These are phyloP conservation scores for Carex pumila DNA, from an alignment of 176 grass and related monocot species.

Conservation along the genomic window DNA sequence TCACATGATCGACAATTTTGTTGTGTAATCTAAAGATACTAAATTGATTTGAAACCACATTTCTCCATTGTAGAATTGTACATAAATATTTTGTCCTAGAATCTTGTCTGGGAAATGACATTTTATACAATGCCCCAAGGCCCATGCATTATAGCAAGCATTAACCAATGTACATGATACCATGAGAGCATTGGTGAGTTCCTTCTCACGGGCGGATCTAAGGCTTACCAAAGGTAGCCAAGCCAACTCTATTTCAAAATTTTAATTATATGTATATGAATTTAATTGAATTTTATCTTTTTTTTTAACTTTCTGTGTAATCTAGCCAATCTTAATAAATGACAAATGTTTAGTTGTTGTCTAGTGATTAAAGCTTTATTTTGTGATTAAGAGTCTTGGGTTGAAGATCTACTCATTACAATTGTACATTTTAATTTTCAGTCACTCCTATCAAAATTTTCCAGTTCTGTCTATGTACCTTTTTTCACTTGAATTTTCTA, in stretches of 20 bases:
- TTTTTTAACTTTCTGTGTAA: too few species aligned
- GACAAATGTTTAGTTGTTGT: too few species aligned
- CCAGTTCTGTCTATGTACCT: not conserved
- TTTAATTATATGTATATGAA: too few species aligned
- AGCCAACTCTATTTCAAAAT: too few species aligned
- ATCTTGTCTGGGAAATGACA: not conserved
- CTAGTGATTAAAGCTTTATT: too few species aligned
- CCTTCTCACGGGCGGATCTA: not conserved
- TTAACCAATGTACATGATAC: not conserved
- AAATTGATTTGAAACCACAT: not conserved
- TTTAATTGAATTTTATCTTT: too few species aligned
- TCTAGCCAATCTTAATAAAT: too few species aligned
- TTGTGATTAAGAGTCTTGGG: too few species aligned
- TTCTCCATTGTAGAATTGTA: not conserved
- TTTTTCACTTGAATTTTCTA: not conserved
- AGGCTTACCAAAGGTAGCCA: too few species aligned
- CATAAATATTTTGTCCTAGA: not conserved
- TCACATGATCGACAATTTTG: slow-evolving; percentile 91
- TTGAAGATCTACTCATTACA: too few species aligned
- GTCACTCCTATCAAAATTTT: too few species aligned
- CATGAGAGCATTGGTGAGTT: not conserved
- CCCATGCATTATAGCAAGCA: not conserved
- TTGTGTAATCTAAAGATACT: slow-evolving; percentile 27
- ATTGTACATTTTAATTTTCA: too few species aligned
- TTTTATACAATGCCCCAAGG: not conserved